phyloP scores from a whole-genome alignment of 2,329 filamentous ascomycete genomes.

The Venturia carpophila region DNA sequence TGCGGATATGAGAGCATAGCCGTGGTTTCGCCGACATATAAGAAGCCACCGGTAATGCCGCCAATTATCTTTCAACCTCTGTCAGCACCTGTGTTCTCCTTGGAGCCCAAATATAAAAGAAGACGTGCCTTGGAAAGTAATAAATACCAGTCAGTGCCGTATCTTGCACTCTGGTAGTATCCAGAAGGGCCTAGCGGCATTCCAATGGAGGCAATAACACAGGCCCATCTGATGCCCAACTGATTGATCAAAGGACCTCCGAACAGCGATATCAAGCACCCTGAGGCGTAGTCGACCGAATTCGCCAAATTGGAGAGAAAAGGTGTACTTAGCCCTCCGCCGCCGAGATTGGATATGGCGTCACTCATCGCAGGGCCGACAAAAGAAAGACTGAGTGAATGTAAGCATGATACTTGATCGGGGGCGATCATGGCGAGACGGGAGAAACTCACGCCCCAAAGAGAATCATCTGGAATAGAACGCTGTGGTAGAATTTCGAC shows the following conservation, averaged over 20 bases:
- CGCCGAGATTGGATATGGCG: background rate
- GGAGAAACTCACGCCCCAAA: background rate
- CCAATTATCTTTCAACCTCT: background rate
- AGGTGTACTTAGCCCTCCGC: conserved; percentile 3
- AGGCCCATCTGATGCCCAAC: background rate
- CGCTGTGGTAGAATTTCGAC: background rate
- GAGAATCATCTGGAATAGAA: conserved; percentile 2
- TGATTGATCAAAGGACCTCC: conserved; percentile 7
- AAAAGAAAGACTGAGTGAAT: background rate
- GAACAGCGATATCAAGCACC: background rate
- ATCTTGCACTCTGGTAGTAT: conserved; percentile 8
- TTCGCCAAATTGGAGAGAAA: conserved; percentile 4
- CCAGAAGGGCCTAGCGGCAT: conserved; percentile 1
- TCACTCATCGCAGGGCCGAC: background rate
- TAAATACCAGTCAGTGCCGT: background rate
- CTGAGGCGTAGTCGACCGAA: conserved; percentile 1
- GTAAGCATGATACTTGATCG: background rate
- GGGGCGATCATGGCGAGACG: background rate
- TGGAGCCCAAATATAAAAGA: too few species aligned
- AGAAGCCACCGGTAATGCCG: conserved; percentile 2
- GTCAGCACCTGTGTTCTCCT: background rate
- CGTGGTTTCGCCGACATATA: conserved; percentile 3
- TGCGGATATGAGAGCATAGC: conserved; percentile 6
- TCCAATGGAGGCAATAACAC: background rate
- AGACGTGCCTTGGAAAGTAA: background rate